Evolutionary conservation across 176 grass and related monocot species (phyloP), one percentile per base, ranked within the genome.

Genomic region (Oryza coarctata): DNA sequence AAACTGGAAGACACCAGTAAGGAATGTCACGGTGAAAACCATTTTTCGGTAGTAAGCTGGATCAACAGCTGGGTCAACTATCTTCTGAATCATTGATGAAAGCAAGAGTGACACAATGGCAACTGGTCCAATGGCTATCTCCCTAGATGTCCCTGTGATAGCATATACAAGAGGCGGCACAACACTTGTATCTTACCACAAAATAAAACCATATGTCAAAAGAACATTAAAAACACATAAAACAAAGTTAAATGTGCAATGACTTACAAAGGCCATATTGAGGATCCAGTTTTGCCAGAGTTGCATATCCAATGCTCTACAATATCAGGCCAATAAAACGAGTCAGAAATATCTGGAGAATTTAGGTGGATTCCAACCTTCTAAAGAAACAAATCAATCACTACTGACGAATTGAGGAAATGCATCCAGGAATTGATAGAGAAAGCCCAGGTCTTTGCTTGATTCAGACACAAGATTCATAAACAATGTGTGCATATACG

Each of bases 231-330:
- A 66, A 66, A 39, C 52, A 55, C 50, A 58, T 23, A 58, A 58
- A 58, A 58, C 52, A n/a, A 57, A 58, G 52, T 23, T n/a, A 58
- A 58, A 58, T 23, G 1, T 58, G 52, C 52, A 22, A 22, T 58
- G 52, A 58, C 92, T 98, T 93, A 98, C 95, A 98, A 36, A 98
- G 90, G 20, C 95, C 95, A 75, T 98, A 98, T 66, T 98, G 95
- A 14, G 82, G 95, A 23, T 94, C 90, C 74, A 98, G 84, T 78
- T 94, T 98, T 41, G 92, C 95, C 17, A 98, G 83, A 63, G 84
- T 94, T 75, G 95, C 95, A 84, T 98, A 98, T 89, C 95, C 95
- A 80, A 98, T 98, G 80, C 95, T 98, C 95, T 98, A 63, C 78
- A 87, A 25, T 49, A 63, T 50, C 36, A 82, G 71, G 52, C 8